Conservation (phyloP, 805 yeast genomes). For the Zygosaccharomyces pseudorouxii region DNA sequence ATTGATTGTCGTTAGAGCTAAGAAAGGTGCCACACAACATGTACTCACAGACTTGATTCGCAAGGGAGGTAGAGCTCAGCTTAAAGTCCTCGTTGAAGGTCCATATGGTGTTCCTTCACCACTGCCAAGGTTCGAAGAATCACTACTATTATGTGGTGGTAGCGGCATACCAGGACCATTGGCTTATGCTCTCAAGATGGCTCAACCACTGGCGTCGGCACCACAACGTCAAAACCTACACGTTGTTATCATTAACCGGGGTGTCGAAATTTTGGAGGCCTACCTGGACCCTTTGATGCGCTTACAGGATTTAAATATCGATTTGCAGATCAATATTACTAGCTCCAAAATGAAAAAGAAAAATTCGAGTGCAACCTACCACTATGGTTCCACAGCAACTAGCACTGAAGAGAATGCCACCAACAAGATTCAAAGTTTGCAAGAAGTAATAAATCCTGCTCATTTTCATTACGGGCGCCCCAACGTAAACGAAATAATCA, state of each 20-base stretch:
- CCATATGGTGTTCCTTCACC: conserved; percentile 61
- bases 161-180: conserved; percentile 65
- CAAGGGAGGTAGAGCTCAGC: conserved; percentile 25
- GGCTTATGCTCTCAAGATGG: conserved; percentile 41
- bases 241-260: conserved; percentile 18
- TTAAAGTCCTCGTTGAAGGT: conserved; percentile 52
- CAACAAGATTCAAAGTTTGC: not conserved
- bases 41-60: conserved; percentile 33
- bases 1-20: conserved; percentile 42
- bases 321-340: conserved; percentile 21
- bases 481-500: conserved; percentile 38
- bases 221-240: conserved; percentile 11
- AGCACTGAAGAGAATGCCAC: not conserved
- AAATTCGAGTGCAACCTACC: not conserved
- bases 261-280: conserved; percentile 18
- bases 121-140: conserved; percentile 46
- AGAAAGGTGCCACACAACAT: conserved; percentile 44
- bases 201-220: conserved; percentile 7
- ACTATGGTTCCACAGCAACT: not conserved
- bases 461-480: conserved; percentile 45
- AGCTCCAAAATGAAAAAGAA: not conserved
- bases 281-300: conserved; percentile 17
- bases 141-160: conserved; percentile 67
- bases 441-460: conserved; percentile 1
- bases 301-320: conserved; percentile 15